Conservation (phyloP, 2,329 filamentous ascomycete species). For the Harringtonia lauricola region DNA sequence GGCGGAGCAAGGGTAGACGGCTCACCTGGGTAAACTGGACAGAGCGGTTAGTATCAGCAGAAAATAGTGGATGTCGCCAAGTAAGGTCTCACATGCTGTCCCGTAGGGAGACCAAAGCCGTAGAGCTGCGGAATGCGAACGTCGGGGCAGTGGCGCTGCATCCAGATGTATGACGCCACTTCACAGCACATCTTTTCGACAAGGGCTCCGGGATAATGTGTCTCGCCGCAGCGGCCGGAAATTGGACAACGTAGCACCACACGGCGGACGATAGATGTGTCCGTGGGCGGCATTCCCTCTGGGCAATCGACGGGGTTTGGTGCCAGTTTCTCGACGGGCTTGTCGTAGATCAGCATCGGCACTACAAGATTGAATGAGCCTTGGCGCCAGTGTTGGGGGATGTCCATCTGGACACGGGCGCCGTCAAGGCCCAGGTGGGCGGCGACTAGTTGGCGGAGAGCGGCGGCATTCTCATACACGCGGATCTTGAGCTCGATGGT, state of each 20-base stretch:
- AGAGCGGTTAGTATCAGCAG: too few relatives aligned
- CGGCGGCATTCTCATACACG: background rate
- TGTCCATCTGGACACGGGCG: background rate
- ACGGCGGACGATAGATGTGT: background rate
- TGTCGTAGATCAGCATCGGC: background rate
- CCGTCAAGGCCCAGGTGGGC: background rate
- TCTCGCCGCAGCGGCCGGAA: constrained; percentile 22
- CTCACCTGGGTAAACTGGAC: too few relatives aligned
- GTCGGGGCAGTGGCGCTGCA: constrained; percentile 22
- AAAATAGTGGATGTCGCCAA: too few relatives aligned
- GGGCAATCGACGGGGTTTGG: too few relatives aligned
- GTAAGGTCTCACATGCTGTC: background rate
- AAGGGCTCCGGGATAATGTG: constrained; percentile 21
- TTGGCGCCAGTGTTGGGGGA: background rate
- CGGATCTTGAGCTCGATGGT: background rate
- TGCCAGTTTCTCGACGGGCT: background rate
- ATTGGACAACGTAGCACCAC: constrained; percentile 15
- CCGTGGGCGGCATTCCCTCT: too few relatives aligned
- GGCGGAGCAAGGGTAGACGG: too few relatives aligned
- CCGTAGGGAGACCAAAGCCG: constrained; percentile 9
- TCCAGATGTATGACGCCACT: constrained; percentile 26
- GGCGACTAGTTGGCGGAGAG: background rate
- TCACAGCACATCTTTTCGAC: constrained; percentile 27
- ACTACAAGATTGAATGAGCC: background rate
- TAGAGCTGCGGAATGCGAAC: constrained; percentile 22